phyloP scores from a whole-genome alignment of 305 asterid species.

The Fraxinus ornus region DNA sequence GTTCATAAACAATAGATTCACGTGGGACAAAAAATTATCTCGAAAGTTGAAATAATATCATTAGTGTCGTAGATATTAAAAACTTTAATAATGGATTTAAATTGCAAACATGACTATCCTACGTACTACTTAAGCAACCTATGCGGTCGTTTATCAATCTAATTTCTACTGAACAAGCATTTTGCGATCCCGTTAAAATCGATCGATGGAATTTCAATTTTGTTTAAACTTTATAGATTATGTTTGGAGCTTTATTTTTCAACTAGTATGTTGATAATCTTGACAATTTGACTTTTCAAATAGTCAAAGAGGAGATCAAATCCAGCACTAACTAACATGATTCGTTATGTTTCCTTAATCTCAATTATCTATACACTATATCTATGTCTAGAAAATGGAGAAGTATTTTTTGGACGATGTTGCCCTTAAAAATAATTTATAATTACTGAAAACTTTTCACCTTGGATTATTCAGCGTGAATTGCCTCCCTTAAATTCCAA shows the following conservation, averaged over 20 bases:
- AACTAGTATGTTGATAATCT: background rate
- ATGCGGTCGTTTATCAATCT: background rate
- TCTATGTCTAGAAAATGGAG: background rate
- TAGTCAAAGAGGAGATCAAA: background rate
- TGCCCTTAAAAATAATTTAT: background rate
- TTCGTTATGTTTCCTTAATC: background rate
- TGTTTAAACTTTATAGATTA: background rate
- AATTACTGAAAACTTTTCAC: background rate
- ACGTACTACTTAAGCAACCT: background rate
- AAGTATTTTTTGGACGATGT: background rate
- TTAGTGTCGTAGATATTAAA: background rate
- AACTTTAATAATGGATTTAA: background rate
- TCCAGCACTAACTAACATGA: background rate
- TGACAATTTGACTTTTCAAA: background rate
- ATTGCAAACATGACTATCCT: background rate
- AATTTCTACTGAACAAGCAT: background rate
- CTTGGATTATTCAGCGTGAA: background rate
- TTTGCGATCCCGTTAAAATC: background rate
- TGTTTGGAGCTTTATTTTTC: background rate
- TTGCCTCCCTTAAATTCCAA: background rate
- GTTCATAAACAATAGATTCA: background rate
- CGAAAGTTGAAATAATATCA: background rate
- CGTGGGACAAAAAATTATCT: background rate
- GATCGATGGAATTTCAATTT: background rate
- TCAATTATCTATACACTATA: background rate